phyloP scores from a whole-genome alignment of 2,329 filamentous ascomycete genomes.

The Ophiostoma novo-ulmi region DNA sequence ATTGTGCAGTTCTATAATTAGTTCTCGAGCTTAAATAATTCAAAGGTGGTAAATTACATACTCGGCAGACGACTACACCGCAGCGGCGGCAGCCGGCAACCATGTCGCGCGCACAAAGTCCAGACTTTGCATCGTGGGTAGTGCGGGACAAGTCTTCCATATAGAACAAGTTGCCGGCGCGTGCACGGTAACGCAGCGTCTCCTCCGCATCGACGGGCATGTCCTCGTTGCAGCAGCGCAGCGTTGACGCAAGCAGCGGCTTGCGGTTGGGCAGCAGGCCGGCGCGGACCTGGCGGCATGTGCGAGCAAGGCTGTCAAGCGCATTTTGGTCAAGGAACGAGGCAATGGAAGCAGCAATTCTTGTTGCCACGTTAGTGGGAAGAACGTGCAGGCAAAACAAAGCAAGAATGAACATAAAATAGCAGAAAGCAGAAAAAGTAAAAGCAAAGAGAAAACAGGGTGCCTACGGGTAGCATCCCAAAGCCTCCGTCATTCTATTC shows the following conservation, averaged over 20 bases:
- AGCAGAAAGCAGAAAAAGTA: constrained; percentile 12
- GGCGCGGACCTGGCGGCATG: constrained; percentile 72
- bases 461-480: constrained; percentile 65
- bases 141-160: constrained; percentile 48
- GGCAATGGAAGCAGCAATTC: constrained; percentile 71
- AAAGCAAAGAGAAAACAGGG: constrained; percentile 28
- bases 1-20: constrained; percentile 73
- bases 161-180: constrained; percentile 55
- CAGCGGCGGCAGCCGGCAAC: constrained; percentile 79
- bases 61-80: constrained; percentile 71
- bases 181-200: constrained; percentile 53
- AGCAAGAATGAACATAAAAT: neutral
- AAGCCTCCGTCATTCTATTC: constrained; percentile 56
- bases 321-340: constrained; percentile 79
- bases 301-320: constrained; percentile 74
- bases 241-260: constrained; percentile 66
- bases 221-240: constrained; percentile 73
- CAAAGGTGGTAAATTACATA: constrained; percentile 36
- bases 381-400: constrained; percentile 1
- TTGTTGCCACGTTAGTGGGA: constrained; percentile 35
- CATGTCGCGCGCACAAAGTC: constrained; percentile 79
- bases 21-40: neutral
- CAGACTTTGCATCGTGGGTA: constrained; percentile 60
- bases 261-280: constrained; percentile 74
- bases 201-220: constrained; percentile 51